A percentile compares a stretch with the other conserved stretches of the same genome.
Conservation (phyloP, 1,284 basidiomycete genomes). For the Agaricales sp. region DNA sequence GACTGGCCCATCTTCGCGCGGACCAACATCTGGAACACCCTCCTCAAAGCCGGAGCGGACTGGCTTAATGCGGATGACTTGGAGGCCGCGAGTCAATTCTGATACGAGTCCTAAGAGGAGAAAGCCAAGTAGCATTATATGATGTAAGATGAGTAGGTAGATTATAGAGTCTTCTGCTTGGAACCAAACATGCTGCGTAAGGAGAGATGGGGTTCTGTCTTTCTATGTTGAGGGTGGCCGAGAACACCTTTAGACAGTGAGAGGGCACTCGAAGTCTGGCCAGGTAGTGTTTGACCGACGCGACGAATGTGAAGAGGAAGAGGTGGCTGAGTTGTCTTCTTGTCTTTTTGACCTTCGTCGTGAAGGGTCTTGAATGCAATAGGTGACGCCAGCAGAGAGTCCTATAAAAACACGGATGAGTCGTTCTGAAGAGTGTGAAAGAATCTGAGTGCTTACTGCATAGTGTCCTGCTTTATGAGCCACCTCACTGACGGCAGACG, state of each 20-base stretch:
- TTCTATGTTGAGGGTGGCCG: constrained; percentile 23
- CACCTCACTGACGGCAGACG: constrained; percentile 29
- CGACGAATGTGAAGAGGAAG: constrained; percentile 17
- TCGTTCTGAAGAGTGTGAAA: not conserved
- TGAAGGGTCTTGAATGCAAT: constrained; percentile 28
- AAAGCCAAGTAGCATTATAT: not conserved
- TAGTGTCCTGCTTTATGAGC: constrained; percentile 36
- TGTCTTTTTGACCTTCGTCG: constrained; percentile 25
- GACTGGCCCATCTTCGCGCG: constrained; percentile 37
- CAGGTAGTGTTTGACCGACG: constrained; percentile 38
- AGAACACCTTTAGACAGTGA: constrained; percentile 36
- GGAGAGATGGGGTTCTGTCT: constrained; percentile 17
- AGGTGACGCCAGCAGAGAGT: constrained; percentile 42
- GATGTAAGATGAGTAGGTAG: not conserved
- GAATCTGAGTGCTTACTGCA: constrained; percentile 28
- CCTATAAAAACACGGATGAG: constrained; percentile 22
- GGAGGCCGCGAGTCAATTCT: constrained; percentile 32
- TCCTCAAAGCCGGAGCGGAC: constrained; percentile 34
- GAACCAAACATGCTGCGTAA: constrained; percentile 19
- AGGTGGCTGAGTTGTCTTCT: constrained; percentile 1
- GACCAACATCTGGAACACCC: constrained; percentile 30
- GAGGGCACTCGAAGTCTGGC: constrained; percentile 38
- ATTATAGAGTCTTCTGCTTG: not conserved
- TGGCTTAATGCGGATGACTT: constrained; percentile 48
- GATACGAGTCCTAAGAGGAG: constrained; percentile 10